Conservation (phyloP, 345 rosid species). For the Syzygium grande region DNA sequence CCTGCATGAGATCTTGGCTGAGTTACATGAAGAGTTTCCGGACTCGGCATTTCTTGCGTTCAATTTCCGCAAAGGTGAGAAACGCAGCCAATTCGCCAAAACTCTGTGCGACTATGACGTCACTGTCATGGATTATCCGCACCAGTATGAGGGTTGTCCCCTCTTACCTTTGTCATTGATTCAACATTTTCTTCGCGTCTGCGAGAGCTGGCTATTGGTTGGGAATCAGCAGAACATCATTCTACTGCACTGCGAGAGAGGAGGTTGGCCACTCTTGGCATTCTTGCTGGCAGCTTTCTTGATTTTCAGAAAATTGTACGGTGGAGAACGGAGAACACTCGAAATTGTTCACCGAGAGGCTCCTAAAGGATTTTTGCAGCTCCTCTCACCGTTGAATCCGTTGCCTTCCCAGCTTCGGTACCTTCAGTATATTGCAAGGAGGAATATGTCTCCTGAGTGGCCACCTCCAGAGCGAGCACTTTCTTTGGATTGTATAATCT, state of each 20-base stretch:
- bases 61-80: slow-evolving; percentile 89
- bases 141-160: slow-evolving; percentile 95
- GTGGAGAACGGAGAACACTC: slow-evolving; percentile 80
- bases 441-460: slow-evolving; percentile 86
- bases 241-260: slow-evolving; percentile 92
- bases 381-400: slow-evolving; percentile 87
- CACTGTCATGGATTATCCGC: slow-evolving; percentile 82
- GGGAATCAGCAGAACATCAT: slow-evolving; percentile 70
- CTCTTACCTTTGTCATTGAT: slow-evolving; percentile 76
- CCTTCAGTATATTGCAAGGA: slow-evolving; percentile 90
- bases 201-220: slow-evolving; percentile 80
- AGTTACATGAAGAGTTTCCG: slow-evolving; percentile 78
- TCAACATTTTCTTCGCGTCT: slow-evolving; percentile 84
- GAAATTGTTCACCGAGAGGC: slow-evolving; percentile 94
- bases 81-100: slow-evolving; percentile 60
- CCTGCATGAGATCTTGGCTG: slow-evolving; percentile 62
- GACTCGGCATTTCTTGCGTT: slow-evolving; percentile 74
- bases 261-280: slow-evolving; percentile 96
- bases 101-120: slow-evolving; percentile 71
- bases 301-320: slow-evolving; percentile 71
- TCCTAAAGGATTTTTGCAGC: slow-evolving; percentile 89
- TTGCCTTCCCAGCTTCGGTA: slow-evolving; percentile 95
- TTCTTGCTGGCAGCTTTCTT: slow-evolving; percentile 74
- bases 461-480: slow-evolving; percentile 96
- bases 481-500: slow-evolving; percentile 84